These are phyloP conservation scores for Paramecium octaurelia DNA, from an alignment of 73 alveolate genomes.

Conservation along the genomic window DNA sequence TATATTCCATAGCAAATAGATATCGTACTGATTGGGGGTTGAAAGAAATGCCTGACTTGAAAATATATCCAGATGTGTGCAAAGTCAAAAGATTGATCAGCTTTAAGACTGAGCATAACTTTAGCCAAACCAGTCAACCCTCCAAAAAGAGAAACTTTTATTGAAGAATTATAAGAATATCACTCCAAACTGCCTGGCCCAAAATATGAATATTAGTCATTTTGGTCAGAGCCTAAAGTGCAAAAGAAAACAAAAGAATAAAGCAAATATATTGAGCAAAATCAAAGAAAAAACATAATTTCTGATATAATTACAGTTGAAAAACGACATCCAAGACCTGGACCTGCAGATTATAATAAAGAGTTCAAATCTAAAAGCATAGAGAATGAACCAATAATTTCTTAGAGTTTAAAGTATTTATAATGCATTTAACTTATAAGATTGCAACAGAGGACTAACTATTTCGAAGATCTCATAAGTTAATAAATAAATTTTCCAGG, in stretches of 20 bases:
- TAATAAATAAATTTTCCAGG: slow-evolving; percentile 7
- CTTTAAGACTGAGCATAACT: not conserved
- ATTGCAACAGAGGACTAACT: not conserved
- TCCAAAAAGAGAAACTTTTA: not conserved
- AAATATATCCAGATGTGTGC: not conserved
- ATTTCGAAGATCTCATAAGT: not conserved
- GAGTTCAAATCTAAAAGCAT: not conserved
- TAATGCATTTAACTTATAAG: not conserved
- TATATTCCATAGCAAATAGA: not conserved
- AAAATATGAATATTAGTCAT: not conserved
- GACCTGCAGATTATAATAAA: slow-evolving; percentile 13
- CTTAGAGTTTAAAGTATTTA: not conserved
- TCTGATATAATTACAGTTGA: not conserved
- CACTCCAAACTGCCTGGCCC: not conserved
- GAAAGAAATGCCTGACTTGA: slow-evolving; percentile 5
- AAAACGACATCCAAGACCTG: not conserved
- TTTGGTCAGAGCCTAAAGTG: not conserved
- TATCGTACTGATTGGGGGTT: not conserved
- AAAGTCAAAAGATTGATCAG: not conserved
- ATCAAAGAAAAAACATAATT: not conserved
- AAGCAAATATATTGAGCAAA: not conserved
- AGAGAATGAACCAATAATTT: not conserved
- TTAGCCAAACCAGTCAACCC: not conserved
- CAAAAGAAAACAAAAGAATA: not conserved
- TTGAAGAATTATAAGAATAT: not conserved